A percentile compares a stretch with the other conserved stretches of the same genome.
These are phyloP conservation scores for Iris pallida DNA, from an alignment of 116 monocot genomes.

Conservation along the genomic window DNA sequence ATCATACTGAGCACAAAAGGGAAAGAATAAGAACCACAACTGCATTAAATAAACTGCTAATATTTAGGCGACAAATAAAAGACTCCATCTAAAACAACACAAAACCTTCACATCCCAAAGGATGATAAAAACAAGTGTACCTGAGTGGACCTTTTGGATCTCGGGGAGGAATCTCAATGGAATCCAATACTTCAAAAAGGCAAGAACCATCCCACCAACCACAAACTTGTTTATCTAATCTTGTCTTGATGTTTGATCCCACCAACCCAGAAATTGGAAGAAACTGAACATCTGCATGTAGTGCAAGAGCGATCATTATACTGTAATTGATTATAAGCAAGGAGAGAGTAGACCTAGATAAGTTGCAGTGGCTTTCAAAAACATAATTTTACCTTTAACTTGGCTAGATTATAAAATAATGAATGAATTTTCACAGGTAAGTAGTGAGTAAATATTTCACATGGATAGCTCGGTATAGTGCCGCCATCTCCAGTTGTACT, in stretches of 20 bases:
- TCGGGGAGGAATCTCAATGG: slow-evolving; percentile 77
- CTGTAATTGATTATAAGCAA: too few relatives aligned
- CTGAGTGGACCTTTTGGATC: slow-evolving; percentile 84
- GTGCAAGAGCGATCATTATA: background rate
- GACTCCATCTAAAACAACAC: background rate
- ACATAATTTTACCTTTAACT: too few relatives aligned
- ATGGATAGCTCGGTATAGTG: too few relatives aligned
- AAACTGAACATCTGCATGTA: slow-evolving; percentile 78
- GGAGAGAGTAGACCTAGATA: too few relatives aligned
- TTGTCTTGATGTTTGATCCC: slow-evolving; percentile 67
- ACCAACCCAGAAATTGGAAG: slow-evolving; percentile 92
- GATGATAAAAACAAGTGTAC: slow-evolving; percentile 17
- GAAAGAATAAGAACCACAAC: background rate
- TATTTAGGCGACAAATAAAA: background rate
- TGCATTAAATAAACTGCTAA: background rate
- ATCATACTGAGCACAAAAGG: background rate
- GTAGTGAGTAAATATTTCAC: too few relatives aligned
- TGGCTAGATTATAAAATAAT: too few relatives aligned
- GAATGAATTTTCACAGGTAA: too few relatives aligned
- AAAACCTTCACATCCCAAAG: background rate
- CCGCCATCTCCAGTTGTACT: too few relatives aligned
- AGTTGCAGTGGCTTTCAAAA: too few relatives aligned
- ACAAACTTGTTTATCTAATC: slow-evolving; percentile 63
- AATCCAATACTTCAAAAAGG: slow-evolving; percentile 80
- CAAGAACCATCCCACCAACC: slow-evolving; percentile 87